Evolutionary conservation across 352 stramenopile genomes (phyloP), one percentile per base, ranked within the genome.

Genomic region (Blastocystis sp.): DNA sequence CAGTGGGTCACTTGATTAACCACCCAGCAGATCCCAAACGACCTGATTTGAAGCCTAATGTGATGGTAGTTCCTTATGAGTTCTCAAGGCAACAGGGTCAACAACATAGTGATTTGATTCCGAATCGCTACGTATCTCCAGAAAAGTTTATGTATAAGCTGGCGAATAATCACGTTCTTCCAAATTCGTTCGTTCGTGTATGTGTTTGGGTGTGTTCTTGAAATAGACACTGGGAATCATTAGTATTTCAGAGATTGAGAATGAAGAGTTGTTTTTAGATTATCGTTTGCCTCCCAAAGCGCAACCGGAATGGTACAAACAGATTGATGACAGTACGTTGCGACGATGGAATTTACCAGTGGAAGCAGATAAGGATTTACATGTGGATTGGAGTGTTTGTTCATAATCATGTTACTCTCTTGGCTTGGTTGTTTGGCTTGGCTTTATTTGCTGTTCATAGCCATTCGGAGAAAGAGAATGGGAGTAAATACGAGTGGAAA

Each of bases 101-200:
- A 42, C 49, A 35, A 14, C 59, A 80, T 54, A 0, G 39, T 2
- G 21, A 7, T 19, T n/a, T 80, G 19, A 80, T 80, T 54, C 69
- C 39, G 0, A 80, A 80, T 43, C 69, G 9, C 7, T 80, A 80
- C 27, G 69, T 80, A 5, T 49, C 69, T 4, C 69, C 69, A 16
- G 69, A 80, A 42, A 80, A 80, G 21, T 80, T 80, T 37, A 80
- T 80, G 69, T 80, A 80, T n/a, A 80, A 80, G 59, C 14, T 80
- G 7, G 69, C 69, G 9, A 80, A 80, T n/a, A 80, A 80, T n/a
- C 69, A 80, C 24, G 69, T 80, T 16, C 42, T 80, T 12, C 19
- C 69, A 11, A 80, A 80, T 49, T 59, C 69, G n/a, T 80, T 39
- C 37, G 46, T 80, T 27, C 42, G 69, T 43, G 69, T 80, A 49